Evolutionary conservation across 1,284 basidiomycete genomes (phyloP).

Genomic region (Amylostereum areolatum): DNA sequence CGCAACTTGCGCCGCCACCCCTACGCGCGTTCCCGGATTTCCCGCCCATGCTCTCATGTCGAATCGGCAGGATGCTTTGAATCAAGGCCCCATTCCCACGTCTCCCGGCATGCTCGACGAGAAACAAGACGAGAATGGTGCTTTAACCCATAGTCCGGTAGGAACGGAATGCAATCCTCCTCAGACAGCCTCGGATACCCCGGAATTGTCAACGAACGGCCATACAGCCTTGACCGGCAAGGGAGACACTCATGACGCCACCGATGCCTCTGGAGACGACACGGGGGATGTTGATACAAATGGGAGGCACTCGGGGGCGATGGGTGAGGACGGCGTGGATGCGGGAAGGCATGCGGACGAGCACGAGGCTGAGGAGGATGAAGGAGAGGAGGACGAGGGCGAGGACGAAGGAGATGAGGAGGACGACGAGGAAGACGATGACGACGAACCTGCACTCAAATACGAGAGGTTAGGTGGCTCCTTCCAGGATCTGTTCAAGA

Average conservation of each 20-base stretch:
- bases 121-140: too few relatives aligned
- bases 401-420: slow-evolving; percentile 38
- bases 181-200: too few relatives aligned
- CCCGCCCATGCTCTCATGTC: too few relatives aligned
- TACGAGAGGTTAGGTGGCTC: slow-evolving; percentile 80
- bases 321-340: slow-evolving; percentile 10
- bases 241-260: not conserved
- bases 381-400: slow-evolving; percentile 23
- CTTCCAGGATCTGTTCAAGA: slow-evolving; percentile 76
- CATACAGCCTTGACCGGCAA: not conserved
- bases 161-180: too few relatives aligned
- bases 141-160: too few relatives aligned
- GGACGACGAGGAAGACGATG: slow-evolving; percentile 57
- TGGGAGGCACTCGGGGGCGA: not conserved
- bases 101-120: too few relatives aligned
- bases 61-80: too few relatives aligned
- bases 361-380: slow-evolving; percentile 8
- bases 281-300: slow-evolving; percentile 3
- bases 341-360: slow-evolving; percentile 9
- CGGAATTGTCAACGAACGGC: too few relatives aligned
- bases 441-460: slow-evolving; percentile 85
- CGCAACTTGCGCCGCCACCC: too few relatives aligned
- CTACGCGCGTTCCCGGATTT: too few relatives aligned
- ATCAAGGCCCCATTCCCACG: too few relatives aligned
- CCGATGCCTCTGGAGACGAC: slow-evolving; percentile 5